Evolutionary conservation across 2,329 filamentous ascomycete genomes (phyloP).

Genomic region (Ceratocystis diversiconidia): DNA sequence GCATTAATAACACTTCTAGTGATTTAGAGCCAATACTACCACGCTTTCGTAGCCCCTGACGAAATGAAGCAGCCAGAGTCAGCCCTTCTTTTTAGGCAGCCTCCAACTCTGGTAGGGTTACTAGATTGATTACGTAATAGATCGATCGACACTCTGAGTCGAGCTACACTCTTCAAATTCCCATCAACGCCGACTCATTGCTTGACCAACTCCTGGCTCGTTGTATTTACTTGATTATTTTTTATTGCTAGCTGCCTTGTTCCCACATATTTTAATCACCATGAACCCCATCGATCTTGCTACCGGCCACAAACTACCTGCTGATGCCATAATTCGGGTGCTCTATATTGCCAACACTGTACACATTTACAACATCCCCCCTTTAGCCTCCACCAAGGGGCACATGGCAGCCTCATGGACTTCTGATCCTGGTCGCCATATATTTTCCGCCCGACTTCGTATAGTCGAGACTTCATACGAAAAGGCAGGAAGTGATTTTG

Average conservation of each 20-base stretch:
- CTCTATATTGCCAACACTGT: conserved; percentile 62
- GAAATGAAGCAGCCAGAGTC: not conserved
- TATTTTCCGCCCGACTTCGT: conserved; percentile 73
- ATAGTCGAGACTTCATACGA: conserved; percentile 58
- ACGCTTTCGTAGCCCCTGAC: not conserved
- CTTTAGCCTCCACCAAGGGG: conserved; percentile 61
- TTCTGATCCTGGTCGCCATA: conserved; percentile 52
- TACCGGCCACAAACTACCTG: conserved; percentile 52
- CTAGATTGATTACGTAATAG: not conserved
- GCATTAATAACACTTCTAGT: too few species aligned
- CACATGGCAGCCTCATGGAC: conserved; percentile 71
- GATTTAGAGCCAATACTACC: too few species aligned
- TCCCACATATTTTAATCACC: not conserved
- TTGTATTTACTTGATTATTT: not conserved
- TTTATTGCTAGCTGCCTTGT: not conserved
- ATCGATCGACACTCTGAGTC: too few species aligned
- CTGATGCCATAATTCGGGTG: conserved; percentile 70
- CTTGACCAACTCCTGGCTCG: not conserved
- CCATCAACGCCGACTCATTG: not conserved
- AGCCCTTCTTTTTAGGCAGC: too few species aligned
- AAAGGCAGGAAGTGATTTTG: conserved; percentile 31
- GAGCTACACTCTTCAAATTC: not conserved
- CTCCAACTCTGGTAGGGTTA: not conserved
- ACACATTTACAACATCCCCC: conserved; percentile 80
- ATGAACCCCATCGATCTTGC: conserved; percentile 58